Evolutionary conservation across 2,329 filamentous ascomycete species (phyloP), one percentile per base, ranked within the genome.

Genomic region (Hypoxylon sp.): DNA sequence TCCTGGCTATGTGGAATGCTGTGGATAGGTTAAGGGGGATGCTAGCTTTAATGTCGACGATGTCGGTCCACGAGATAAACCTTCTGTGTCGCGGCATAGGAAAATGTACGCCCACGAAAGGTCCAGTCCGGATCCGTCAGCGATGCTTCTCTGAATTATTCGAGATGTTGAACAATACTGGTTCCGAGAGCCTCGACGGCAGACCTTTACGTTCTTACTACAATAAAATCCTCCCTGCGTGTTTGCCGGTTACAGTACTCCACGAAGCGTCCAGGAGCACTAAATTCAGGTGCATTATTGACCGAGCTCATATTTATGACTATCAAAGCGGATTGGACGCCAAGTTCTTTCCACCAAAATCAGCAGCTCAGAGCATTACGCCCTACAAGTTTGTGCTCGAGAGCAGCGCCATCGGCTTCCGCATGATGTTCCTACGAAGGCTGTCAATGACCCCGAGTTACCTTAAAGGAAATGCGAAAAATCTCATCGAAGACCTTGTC

Each of bases 21-120:
- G 12, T 66, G 9, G 59, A 67, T 4, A 46, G 24, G 14, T 42
- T 53, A 8, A 4, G n/a, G 2, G 61, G 62, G 2, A 36, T 68
- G 32, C 11, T 66, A 1, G 20, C 28, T 5, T 50, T 64, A 30
- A 60, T 66, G 58, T 30, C 64, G 2, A 18, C 45, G 4, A 65
- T 69, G 38, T 69, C 67, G 2, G 64, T 69, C 26, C 16, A 36
- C 33, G 64, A 71, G 3, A 53, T 71, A 14, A n/a, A 45, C 8
- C 20, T 26, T 16, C n/a, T 71, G 5, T 69, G 59, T 30, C 46
- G 24, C 3, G 18, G 40, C 24, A 50, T 71, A 2, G 40, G 50
- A 11, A 22, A 28, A 16, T 54, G 55, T 12, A 46, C 38, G 32
- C 53, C 11, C 7, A 30, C 18, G 38, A 40, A 26, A 12, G 11